Evolutionary conservation across 306 rosid genomes (phyloP).

Genomic region (Gastrolobium villosum): DNA sequence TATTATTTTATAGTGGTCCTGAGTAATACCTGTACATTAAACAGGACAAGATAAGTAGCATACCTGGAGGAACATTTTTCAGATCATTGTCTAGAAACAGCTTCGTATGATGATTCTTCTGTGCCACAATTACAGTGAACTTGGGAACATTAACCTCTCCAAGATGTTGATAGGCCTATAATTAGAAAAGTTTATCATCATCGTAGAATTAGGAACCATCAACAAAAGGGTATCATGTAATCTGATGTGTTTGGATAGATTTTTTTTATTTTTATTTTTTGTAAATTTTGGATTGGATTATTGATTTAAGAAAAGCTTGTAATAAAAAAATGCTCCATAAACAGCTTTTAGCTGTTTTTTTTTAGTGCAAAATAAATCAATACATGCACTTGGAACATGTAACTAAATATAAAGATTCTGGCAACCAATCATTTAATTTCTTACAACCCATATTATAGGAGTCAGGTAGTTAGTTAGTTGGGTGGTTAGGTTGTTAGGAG

Average conservation of each 20-base stretch:
- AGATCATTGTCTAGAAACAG: constrained; percentile 68
- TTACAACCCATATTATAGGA: too few relatives aligned
- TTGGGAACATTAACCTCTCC: constrained; percentile 78
- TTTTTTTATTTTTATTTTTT: background rate
- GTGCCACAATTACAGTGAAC: constrained; percentile 84
- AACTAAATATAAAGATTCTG: constrained; percentile 22
- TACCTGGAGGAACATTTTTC: constrained; percentile 93
- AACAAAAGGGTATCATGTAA: constrained; percentile 10
- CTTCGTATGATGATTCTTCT: constrained; percentile 88
- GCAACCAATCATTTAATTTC: constrained; percentile 21
- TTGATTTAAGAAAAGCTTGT: constrained; percentile 10
- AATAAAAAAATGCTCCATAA: background rate
- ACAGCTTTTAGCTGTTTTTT: constrained; percentile 14
- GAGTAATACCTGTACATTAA: constrained; percentile 4
- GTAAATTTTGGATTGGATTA: constrained; percentile 25
- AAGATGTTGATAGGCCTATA: constrained; percentile 85
- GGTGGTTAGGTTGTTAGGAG: too few relatives aligned
- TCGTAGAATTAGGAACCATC: constrained; percentile 34
- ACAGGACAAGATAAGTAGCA: constrained; percentile 41
- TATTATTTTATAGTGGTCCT: background rate
- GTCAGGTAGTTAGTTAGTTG: too few relatives aligned
- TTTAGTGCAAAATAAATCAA: background rate
- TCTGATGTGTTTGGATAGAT: background rate
- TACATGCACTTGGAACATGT: constrained; percentile 1
- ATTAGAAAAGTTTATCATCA: constrained; percentile 45